phyloP scores from a whole-genome alignment of 768 basidiomycete species.

The Cyclocybe aegerita region DNA sequence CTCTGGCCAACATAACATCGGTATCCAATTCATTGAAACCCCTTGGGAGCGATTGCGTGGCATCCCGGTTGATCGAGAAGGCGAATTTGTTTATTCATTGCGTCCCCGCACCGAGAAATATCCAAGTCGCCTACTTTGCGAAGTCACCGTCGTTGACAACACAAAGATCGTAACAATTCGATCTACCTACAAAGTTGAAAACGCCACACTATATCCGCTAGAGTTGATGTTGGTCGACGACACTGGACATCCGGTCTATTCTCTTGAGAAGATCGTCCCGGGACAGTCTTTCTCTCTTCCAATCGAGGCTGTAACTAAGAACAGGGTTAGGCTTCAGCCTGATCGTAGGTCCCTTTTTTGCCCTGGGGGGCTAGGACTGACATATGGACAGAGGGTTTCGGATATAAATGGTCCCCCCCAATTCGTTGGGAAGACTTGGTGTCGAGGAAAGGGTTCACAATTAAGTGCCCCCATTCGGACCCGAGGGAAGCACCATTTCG shows the following conservation, averaged over 20 bases:
- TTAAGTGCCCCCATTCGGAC: conserved; percentile 84
- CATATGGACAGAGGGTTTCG: conserved; percentile 77
- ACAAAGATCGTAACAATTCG: conserved; percentile 93
- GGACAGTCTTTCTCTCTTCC: conserved; percentile 88
- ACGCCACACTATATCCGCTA: conserved; percentile 86
- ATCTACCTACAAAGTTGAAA: conserved; percentile 90
- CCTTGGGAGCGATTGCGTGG: conserved; percentile 87
- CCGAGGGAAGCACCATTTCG: conserved; percentile 86
- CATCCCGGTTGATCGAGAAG: conserved; percentile 92
- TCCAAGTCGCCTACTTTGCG: conserved; percentile 80
- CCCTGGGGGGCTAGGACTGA: not conserved
- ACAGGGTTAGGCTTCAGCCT: conserved; percentile 84
- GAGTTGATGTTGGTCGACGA: conserved; percentile 91
- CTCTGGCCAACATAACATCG: conserved; percentile 81
- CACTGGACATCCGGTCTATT: conserved; percentile 75
- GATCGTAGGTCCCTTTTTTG: conserved; percentile 66
- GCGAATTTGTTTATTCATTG: conserved; percentile 86
- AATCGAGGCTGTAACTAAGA: conserved; percentile 82
- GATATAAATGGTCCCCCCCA: conserved; percentile 89
- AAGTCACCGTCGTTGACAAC: conserved; percentile 86
- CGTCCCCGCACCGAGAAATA: conserved; percentile 76
- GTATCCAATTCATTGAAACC: conserved; percentile 80
- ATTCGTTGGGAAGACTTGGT: conserved; percentile 90
- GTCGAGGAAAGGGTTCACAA: conserved; percentile 62
- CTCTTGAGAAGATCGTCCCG: conserved; percentile 86